Evolutionary conservation across 805 yeast genomes (phyloP).

Genomic region (Cyberlindnera veronae): DNA sequence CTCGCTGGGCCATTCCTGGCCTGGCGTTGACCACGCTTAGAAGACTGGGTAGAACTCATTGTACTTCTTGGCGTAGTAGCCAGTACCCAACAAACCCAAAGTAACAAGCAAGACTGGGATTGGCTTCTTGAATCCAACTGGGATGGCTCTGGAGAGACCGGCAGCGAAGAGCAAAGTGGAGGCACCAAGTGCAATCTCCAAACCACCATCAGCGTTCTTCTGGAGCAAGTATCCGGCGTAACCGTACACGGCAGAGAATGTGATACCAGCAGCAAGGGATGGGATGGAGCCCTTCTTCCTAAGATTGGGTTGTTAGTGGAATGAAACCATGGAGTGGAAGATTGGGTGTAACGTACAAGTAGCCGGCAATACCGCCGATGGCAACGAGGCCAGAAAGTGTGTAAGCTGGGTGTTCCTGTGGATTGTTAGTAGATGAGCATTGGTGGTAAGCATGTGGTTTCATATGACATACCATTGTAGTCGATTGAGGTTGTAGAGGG

Average conservation of each 20-base stretch:
- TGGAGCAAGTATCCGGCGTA: slow-evolving; percentile 70
- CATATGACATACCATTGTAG: too few relatives aligned
- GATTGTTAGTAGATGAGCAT: too few relatives aligned
- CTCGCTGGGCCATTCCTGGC: too few relatives aligned
- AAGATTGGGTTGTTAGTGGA: not conserved
- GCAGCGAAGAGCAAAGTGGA: slow-evolving; percentile 65
- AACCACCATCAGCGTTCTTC: slow-evolving; percentile 73
- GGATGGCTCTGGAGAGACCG: slow-evolving; percentile 67
- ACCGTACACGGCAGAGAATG: slow-evolving; percentile 59
- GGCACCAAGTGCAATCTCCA: slow-evolving; percentile 74
- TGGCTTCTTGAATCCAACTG: slow-evolving; percentile 61
- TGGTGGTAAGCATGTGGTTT: too few relatives aligned
- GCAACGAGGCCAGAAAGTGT: slow-evolving; percentile 67
- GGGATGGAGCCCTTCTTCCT: slow-evolving; percentile 58
- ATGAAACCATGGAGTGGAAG: not conserved
- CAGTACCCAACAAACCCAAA: slow-evolving; percentile 60
- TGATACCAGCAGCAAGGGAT: slow-evolving; percentile 72
- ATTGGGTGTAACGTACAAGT: slow-evolving; percentile 33
- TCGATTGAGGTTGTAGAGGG: too few relatives aligned
- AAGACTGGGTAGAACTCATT: slow-evolving; percentile 56
- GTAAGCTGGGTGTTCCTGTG: slow-evolving; percentile 71
- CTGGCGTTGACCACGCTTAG: too few relatives aligned
- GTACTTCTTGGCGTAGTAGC: slow-evolving; percentile 73
- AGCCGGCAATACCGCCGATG: slow-evolving; percentile 72
- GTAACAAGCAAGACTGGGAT: slow-evolving; percentile 65